Base-by-base conservation (phyloP, 176 grass and related monocot genomes). In the Aegilops umbellulata region DNA sequence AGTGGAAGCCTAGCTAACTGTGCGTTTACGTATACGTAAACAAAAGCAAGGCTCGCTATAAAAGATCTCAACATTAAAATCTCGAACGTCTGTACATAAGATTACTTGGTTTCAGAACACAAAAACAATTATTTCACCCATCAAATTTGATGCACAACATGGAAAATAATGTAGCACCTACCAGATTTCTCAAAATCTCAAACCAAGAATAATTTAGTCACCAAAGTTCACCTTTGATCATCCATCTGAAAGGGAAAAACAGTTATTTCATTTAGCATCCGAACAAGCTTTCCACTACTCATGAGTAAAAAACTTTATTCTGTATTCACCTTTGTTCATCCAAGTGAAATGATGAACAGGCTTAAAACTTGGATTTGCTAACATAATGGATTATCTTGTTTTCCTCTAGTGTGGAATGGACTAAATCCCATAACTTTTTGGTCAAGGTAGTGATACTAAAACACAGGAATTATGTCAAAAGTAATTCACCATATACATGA, bases 211-310 rank as follows among this genome's bases (percentile, higher is more conserved):
- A 44, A 25, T 5, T 6, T 53, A 9, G 25, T 85, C 53, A 97
- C 95, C 90, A 90, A 62, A 60, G 94, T 38, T 38, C 36, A 38
- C 36, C 36, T 38, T 38, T 8, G 86, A 82, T 94, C 95, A 42
- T 97, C 90, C 73, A 94, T 8, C 36, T 38, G 36, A 32, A 36
- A 38, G 36, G 36, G 36, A 38, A 38, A 38, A 38, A 38, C 36
- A 38, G 36, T 8, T 38, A 38, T 38, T 8, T 38, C 36, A 22
- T 42, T 38, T 38, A 38, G 36, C 36, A 38, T 38, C 8, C 7
- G 36, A 38, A 38, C 7, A 38, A 38, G 36, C 36, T 38, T 8
- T 38, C 36, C 36, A 38, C 8, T 38, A 38, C 8, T 38, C 36
- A 38, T 38, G 36, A 38, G 36, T 38, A 38, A 38, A 38, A 38